Base-by-base conservation (phyloP, 768 basidiomycete species). In the Leccinum subgranulosum region DNA sequence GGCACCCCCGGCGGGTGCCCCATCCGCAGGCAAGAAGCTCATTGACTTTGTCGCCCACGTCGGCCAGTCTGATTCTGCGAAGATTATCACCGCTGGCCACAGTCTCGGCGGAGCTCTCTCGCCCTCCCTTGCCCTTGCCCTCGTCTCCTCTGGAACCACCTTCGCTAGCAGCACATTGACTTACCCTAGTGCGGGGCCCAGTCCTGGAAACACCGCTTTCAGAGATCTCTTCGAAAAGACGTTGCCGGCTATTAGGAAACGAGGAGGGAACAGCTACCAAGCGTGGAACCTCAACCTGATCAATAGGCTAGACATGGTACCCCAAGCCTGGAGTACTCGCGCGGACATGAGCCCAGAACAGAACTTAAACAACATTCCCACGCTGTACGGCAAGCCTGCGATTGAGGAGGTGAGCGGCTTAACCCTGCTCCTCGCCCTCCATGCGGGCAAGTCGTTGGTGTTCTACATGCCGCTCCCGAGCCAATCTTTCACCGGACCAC, bases 261-360 rank as follows among this genome's bases (percentile, higher is more conserved):
- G 10, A 10, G 27, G 9, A 25, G 47, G 23, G 27, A 12, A 4
- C 0, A 10, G 25, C 17, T 59, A 59, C 29, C 45, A 58, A 10
- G 57, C 29, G 28, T 63, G 62, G 61, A 64, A 63, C 33, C 29
- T 19, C n/a, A 63, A 64, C 39, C 39, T 63, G 28, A 50, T 59
- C 23, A 64, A 64, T n/a, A 21, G 19, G 4, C 50, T 39, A 5
- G 57, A 64, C 17, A 49, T 55, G 5, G 53, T 62, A 12, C 61
- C 62, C n/a, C 61, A 64, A 49, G 57, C 61, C 7, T 63, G 62
- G 62, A 27, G 46, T 8, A 27, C 25, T n/a, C n/a, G n/a, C n/a
- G n/a, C n/a, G n/a, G n/a, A n/a, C n/a, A n/a, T n/a, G n/a, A n/a
- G n/a, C n/a, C 57, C 57, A 6, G 21, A 15, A 1, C 60, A 61